phyloP scores from a whole-genome alignment of 495 filamentous ascomycete genomes.

The Apiosordaria backusii region DNA sequence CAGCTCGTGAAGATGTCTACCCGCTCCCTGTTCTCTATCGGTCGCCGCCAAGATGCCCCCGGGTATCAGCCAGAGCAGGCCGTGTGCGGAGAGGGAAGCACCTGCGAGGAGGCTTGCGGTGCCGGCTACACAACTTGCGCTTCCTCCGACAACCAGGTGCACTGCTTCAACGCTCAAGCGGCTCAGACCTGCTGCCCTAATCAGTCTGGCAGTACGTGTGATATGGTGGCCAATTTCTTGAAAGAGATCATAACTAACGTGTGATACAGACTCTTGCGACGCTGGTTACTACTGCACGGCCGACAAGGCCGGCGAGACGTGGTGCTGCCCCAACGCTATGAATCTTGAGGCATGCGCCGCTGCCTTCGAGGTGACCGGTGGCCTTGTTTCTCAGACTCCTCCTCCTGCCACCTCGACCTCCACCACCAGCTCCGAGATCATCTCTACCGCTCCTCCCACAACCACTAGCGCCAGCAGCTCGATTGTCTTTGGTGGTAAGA shows the following conservation, averaged over 20 bases:
- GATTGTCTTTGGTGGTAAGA: constrained; percentile 13
- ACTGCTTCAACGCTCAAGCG: constrained; percentile 45
- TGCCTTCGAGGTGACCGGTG: constrained; percentile 36
- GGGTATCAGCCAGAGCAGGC: constrained; percentile 44
- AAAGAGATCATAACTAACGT: constrained; percentile 12
- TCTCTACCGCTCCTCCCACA: constrained; percentile 25
- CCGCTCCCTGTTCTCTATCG: constrained; percentile 39
- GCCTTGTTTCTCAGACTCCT: constrained; percentile 37
- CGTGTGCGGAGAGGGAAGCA: constrained; percentile 38
- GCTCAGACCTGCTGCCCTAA: constrained; percentile 46
- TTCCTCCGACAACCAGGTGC: constrained; percentile 36
- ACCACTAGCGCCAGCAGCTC: constrained; percentile 13
- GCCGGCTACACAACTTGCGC: constrained; percentile 41
- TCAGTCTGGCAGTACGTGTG: constrained; percentile 41
- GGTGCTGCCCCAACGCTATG: constrained; percentile 47
- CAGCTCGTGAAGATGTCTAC: constrained; percentile 38
- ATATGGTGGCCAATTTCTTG: background rate
- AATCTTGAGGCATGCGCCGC: constrained; percentile 41
- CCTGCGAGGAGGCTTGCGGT: constrained; percentile 49
- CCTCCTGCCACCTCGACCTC: constrained; percentile 16
- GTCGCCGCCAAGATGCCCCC: constrained; percentile 33
- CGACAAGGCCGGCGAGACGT: constrained; percentile 37
- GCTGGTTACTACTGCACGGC: constrained; percentile 46
- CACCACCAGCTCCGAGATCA: constrained; percentile 8
- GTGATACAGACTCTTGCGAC: constrained; percentile 43